Evolutionary conservation across 805 yeast species (phyloP), one percentile per base, ranked within the genome.

Genomic region (Yarrowia hollandica): DNA sequence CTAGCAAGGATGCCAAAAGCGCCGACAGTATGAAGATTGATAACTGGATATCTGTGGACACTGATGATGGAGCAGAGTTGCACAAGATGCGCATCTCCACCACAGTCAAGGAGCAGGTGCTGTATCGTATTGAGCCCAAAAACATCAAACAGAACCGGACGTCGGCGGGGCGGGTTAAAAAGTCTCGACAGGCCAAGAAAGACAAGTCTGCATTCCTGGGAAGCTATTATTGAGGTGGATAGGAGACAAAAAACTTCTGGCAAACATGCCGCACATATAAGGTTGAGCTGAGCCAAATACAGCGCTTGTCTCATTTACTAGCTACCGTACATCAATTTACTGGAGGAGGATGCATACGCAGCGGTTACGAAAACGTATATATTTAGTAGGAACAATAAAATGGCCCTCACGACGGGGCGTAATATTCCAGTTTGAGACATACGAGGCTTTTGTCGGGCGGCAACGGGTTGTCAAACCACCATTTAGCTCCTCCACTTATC

Each of bases 51-150:
- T n/a, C n/a, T n/a, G n/a, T 14, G 7, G 12, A 7, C 11, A 12
- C 26, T 10, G 35, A 52, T 11, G 19, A 15, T 1, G 38, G 21
- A 2, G 11, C 25, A 5, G 39, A 16, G 18, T 30, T 48, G 22
- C 16, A 22, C 3, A 22, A 28, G 12, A 14, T 22, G n/a, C 30
- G 14, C n/a, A 18, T 52, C 26, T 14, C 10, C n/a, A 52, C 58
- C 34, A 34, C 34, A 4, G 33, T 52, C 35, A 35, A 35, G 33
- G 58, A 52, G 58, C 33, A 52, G 34, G 35, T 52, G 12, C 44
- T 52, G 25, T 52, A 35, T 26, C 42, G 58, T 5, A 52, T 52
- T 15, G 58, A 52, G 42, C 58, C 58, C 9, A 38, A 35, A 23
- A 23, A 23, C 31, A 23, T 26, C 42, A 52, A 52, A 15, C 56